Evolutionary conservation across 495 filamentous ascomycete species (phyloP).

Genomic region (Rhypophila decipiens): DNA sequence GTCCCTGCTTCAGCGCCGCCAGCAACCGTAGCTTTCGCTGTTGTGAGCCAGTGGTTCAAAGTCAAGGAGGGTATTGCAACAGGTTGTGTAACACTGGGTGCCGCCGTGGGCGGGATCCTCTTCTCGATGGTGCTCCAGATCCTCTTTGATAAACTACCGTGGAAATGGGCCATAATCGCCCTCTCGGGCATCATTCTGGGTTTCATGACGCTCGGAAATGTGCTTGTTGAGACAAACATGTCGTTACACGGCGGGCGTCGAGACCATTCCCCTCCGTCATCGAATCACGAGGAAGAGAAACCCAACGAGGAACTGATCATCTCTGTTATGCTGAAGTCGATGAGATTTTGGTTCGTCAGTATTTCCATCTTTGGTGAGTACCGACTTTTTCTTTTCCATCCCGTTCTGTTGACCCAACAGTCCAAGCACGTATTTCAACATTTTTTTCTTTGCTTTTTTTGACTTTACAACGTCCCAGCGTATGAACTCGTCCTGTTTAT

Average conservation of each 20-base stretch:
- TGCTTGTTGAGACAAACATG: conserved; percentile 20
- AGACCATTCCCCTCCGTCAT: no score
- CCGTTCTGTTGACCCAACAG: no score
- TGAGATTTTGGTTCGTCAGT: conserved; percentile 21
- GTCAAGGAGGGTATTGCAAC: conserved; percentile 12
- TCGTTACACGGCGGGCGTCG: not conserved
- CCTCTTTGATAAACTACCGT: conserved; percentile 17
- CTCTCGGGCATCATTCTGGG: conserved; percentile 11
- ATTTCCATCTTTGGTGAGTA: conserved; percentile 22
- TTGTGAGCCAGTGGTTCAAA: conserved; percentile 25
- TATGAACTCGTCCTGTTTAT: conserved; percentile 24
- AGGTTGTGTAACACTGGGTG: conserved; percentile 21
- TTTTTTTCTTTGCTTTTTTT: not conserved
- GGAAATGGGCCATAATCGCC: conserved; percentile 10
- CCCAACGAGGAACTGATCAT: conserved; percentile 1
- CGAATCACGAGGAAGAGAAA: no score
- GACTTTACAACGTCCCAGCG: not conserved
- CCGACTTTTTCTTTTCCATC: not conserved
- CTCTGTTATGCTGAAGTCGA: conserved; percentile 2
- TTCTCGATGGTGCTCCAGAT: conserved; percentile 22
- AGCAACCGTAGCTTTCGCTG: conserved; percentile 21
- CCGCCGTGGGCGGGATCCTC: conserved; percentile 25
- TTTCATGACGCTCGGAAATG: conserved; percentile 11
- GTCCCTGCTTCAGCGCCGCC: conserved; percentile 12
- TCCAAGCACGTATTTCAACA: not conserved